Evolutionary conservation across 129 eudicot genomes (phyloP).

Genomic region (Flaveria sonorensis): DNA sequence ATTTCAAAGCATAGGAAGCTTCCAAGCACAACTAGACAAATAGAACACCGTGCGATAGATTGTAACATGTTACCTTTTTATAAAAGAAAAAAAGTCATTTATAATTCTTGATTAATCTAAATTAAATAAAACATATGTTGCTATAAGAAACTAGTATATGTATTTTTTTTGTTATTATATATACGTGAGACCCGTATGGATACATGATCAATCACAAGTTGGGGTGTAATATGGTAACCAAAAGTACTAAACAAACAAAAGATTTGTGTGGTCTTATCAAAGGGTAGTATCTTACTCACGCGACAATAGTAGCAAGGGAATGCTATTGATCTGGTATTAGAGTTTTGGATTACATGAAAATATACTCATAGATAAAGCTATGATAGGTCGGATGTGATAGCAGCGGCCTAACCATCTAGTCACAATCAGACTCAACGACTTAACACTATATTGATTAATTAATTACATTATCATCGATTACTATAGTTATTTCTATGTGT

Average conservation of each 20-base stretch:
- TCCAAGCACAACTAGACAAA: slow-evolving; percentile 28
- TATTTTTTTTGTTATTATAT: not conserved
- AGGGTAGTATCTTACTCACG: not conserved
- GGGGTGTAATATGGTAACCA: not conserved
- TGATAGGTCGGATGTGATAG: not conserved
- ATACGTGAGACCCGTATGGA: not conserved
- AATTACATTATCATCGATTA: not conserved
- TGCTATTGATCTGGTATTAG: not conserved
- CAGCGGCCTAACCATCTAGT: not conserved
- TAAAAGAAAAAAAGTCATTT: not conserved
- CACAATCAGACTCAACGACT: not conserved
- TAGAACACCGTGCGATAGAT: not conserved
- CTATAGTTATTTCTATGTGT: not conserved
- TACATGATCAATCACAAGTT: not conserved
- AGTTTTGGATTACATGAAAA: not conserved
- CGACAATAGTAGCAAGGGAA: not conserved
- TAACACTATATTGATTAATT: not conserved
- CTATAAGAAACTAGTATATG: too few relatives aligned
- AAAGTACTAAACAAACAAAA: not conserved
- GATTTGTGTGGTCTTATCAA: not conserved
- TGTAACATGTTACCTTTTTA: not conserved
- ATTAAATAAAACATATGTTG: too few relatives aligned
- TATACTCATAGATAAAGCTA: not conserved
- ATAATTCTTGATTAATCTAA: not conserved
- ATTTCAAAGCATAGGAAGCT: slow-evolving; percentile 16